These are phyloP conservation scores for Podospora bellae-mahoneyi DNA, from an alignment of 495 filamentous ascomycete genomes.

Conservation along the genomic window DNA sequence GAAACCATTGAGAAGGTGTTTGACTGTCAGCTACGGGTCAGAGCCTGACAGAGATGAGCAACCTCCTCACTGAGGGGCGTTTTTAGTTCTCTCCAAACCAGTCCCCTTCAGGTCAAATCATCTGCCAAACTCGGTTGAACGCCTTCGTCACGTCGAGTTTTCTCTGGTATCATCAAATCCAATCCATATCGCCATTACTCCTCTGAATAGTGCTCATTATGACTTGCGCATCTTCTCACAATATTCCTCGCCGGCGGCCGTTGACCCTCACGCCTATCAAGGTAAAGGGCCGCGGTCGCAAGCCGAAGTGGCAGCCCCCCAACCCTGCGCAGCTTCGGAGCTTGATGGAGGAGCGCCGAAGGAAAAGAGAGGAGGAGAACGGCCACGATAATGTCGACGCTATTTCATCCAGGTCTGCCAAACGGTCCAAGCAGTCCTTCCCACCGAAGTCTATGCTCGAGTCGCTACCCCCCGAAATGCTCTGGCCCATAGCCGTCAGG, in stretches of 20 bases:
- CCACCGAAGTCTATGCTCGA: constrained; percentile 29
- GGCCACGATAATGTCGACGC: not conserved
- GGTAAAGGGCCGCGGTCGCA: constrained; percentile 24
- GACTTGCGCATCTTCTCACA: not conserved
- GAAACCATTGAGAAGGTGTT: not conserved
- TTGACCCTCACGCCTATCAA: constrained; percentile 29
- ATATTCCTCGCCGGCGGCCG: not conserved
- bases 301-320: constrained; percentile 22
- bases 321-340: constrained; percentile 1
- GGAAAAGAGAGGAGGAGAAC: constrained; percentile 8
- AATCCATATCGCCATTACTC: not conserved
- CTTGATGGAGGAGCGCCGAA: not conserved
- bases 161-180: not conserved
- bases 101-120: not conserved
- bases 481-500: constrained; percentile 41
- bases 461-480: constrained; percentile 40
- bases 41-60: not conserved
- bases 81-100: not conserved
- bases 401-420: not conserved
- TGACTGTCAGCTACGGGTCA: not conserved
- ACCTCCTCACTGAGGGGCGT: not conserved
- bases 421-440: constrained; percentile 11
- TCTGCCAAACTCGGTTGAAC: not conserved
- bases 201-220: not conserved
- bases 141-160: not conserved